phyloP scores from a whole-genome alignment of 345 rosid genomes.

The Kernera saxatilis region DNA sequence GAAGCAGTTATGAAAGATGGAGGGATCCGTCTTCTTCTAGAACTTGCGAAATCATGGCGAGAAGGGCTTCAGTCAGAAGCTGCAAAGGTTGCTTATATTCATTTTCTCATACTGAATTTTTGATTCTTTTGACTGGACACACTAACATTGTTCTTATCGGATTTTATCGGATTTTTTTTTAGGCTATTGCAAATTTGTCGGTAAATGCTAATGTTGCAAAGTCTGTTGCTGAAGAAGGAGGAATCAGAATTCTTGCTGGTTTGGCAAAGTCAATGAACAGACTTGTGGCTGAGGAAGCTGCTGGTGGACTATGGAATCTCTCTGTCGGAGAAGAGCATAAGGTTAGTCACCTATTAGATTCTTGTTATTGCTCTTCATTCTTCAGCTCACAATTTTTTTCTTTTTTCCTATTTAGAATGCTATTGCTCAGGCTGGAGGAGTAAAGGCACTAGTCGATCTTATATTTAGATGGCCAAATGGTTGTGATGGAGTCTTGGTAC shows the following conservation, averaged over 20 bases:
- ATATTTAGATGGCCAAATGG: conserved; percentile 73
- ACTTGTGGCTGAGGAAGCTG: conserved; percentile 85
- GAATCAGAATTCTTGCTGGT: conserved; percentile 56
- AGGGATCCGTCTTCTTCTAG: conserved; percentile 63
- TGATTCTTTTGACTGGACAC: background rate
- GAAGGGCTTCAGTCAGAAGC: conserved; percentile 90
- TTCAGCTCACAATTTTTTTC: background rate
- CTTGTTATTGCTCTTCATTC: background rate
- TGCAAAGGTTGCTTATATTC: conserved; percentile 49
- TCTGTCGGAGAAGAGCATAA: conserved; percentile 92
- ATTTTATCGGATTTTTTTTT: conserved; percentile 1
- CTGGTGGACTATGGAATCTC: conserved; percentile 88
- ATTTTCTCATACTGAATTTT: background rate
- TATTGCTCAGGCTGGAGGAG: conserved; percentile 78
- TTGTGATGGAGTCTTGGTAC: conserved; percentile 77
- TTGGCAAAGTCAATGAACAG: conserved; percentile 77
- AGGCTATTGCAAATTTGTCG: conserved; percentile 89
- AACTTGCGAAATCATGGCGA: conserved; percentile 80
- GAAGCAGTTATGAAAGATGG: conserved; percentile 83
- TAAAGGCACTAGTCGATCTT: conserved; percentile 70
- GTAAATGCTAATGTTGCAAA: conserved; percentile 77
- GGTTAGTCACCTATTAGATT: conserved; percentile 29
- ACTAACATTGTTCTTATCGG: conserved; percentile 1
- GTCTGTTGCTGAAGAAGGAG: conserved; percentile 83
- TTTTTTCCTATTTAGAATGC: conserved; percentile 47